These are phyloP conservation scores for Chlamydomonas eustigma DNA, from an alignment of 139 green algal genomes.

Conservation along the genomic window DNA sequence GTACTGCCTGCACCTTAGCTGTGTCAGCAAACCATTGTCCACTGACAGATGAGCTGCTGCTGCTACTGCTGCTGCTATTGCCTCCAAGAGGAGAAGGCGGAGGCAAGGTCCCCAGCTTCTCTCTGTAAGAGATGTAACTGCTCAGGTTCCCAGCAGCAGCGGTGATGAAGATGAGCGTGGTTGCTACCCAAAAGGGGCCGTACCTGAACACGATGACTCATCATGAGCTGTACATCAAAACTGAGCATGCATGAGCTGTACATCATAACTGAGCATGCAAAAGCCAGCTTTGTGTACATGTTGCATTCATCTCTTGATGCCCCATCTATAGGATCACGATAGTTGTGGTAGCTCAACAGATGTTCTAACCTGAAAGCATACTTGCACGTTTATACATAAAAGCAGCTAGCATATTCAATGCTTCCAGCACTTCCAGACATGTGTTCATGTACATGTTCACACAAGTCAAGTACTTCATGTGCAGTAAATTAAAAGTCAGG, in stretches of 20 bases:
- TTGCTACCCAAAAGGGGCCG: conserved; percentile 83
- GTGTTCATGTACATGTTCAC: not conserved
- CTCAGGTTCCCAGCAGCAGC: conserved; percentile 71
- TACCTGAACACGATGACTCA: conserved; percentile 47
- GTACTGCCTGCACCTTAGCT: conserved; percentile 46
- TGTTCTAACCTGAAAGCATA: too few species aligned
- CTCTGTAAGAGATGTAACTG: conserved; percentile 56
- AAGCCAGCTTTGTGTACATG: too few species aligned
- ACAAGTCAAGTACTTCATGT: not conserved
- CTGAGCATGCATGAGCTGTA: too few species aligned
- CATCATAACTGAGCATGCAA: too few species aligned
- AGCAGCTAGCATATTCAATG: too few species aligned
- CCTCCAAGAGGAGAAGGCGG: not conserved
- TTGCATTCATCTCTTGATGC: too few species aligned
- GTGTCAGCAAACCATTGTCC: conserved; percentile 54
- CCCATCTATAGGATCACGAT: too few species aligned
- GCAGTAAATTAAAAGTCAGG: too few species aligned
- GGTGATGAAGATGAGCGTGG: conserved; percentile 80
- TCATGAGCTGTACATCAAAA: not conserved
- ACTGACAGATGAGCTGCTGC: not conserved
- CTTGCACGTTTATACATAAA: too few species aligned
- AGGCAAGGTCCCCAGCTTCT: not conserved
- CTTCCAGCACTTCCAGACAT: too few species aligned
- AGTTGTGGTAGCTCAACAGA: too few species aligned
- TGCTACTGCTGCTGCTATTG: not conserved